Evolutionary conservation across 371 early-diverging fungal genomes (phyloP).

Genomic region (Rhizomucor miehei): DNA sequence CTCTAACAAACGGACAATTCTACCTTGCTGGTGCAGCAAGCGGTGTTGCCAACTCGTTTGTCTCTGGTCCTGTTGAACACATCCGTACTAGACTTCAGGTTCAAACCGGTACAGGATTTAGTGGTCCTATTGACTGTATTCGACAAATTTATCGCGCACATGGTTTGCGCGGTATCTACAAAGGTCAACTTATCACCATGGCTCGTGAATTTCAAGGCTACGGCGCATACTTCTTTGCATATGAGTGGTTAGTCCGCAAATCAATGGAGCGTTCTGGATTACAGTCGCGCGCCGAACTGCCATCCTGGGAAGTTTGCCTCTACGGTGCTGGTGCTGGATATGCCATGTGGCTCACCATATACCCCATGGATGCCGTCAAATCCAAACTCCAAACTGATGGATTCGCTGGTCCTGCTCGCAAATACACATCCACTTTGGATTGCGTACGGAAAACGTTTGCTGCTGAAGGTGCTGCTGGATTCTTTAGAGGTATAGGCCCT

Average conservation of each 20-base stretch:
- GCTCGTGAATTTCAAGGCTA: slow-evolving; percentile 80
- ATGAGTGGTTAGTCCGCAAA: slow-evolving; percentile 73
- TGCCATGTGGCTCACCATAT: slow-evolving; percentile 78
- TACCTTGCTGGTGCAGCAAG: slow-evolving; percentile 78
- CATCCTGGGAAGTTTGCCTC: slow-evolving; percentile 63
- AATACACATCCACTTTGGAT: slow-evolving; percentile 61
- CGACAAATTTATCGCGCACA: slow-evolving; percentile 67
- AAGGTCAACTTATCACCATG: slow-evolving; percentile 78
- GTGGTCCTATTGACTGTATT: slow-evolving; percentile 74
- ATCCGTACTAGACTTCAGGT: slow-evolving; percentile 80
- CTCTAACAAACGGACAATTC: slow-evolving; percentile 63
- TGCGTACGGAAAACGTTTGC: slow-evolving; percentile 66
- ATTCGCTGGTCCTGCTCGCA: slow-evolving; percentile 51
- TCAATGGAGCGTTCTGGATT: slow-evolving; percentile 51
- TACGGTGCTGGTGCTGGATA: slow-evolving; percentile 78
- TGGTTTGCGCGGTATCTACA: slow-evolving; percentile 77
- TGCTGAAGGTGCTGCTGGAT: slow-evolving; percentile 69
- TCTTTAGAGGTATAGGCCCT: slow-evolving; percentile 85
- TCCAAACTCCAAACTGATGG: slow-evolving; percentile 80
- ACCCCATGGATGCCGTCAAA: slow-evolving; percentile 79
- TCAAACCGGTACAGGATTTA: slow-evolving; percentile 54
- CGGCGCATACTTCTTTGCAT: slow-evolving; percentile 79
- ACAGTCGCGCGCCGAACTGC: slow-evolving; percentile 53
- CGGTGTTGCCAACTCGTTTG: slow-evolving; percentile 80
- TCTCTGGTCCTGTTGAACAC: slow-evolving; percentile 85